Evolutionary conservation across 2,329 filamentous ascomycete species (phyloP).

Genomic region (Aspergillus oerlinghausenensis): DNA sequence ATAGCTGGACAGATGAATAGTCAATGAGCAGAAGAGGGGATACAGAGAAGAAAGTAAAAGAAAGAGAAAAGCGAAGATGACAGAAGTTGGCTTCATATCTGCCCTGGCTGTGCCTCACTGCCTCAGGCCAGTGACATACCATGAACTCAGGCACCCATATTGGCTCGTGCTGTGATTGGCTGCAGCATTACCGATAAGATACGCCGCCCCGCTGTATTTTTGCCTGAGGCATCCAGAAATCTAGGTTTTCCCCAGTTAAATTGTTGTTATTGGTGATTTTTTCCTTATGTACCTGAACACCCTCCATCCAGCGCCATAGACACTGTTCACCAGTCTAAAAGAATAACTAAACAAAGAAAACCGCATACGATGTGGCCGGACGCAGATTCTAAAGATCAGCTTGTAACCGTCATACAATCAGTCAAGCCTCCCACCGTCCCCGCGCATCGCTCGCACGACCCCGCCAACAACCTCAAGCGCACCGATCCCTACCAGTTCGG

Average conservation of each 20-base stretch:
- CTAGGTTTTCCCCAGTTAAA: not conserved
- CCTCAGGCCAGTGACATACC: not conserved
- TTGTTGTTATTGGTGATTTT: not conserved
- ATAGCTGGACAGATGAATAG: not conserved
- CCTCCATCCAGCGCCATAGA: not conserved
- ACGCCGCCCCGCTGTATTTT: not conserved
- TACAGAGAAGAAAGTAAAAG: not conserved
- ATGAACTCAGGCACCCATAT: not conserved
- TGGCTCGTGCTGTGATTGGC: not conserved
- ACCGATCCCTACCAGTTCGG: constrained; percentile 95
- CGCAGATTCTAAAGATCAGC: constrained; percentile 20
- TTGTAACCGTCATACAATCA: constrained; percentile 35
- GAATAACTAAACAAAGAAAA: not conserved
- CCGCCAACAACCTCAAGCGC: constrained; percentile 73
- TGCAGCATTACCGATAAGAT: not conserved
- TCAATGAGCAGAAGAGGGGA: not conserved
- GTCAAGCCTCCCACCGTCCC: constrained; percentile 46
- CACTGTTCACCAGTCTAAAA: constrained; percentile 1
- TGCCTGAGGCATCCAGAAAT: not conserved
- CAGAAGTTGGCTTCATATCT: not conserved
- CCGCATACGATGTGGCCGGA: constrained; percentile 4
- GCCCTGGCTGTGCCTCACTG: not conserved
- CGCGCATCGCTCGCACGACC: constrained; percentile 63
- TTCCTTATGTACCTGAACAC: not conserved
- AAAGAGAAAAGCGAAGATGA: not conserved